phyloP scores from a whole-genome alignment of 208 protist genomes.

The Entamoeba moshkovskii region DNA sequence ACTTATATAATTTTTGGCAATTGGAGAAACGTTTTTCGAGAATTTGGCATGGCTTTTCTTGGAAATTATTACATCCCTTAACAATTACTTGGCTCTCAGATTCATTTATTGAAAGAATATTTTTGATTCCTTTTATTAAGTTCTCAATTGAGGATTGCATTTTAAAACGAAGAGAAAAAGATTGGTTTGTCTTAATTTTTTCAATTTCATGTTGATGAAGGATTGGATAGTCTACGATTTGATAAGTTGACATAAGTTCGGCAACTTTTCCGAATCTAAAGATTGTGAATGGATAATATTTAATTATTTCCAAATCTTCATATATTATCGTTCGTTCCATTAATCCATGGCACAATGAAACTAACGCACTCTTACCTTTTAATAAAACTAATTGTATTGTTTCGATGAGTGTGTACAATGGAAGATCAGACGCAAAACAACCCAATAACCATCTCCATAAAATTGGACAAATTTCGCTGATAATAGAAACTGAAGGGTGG shows the following conservation, averaged over 20 bases:
- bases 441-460: not conserved
- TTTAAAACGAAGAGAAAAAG: no score
- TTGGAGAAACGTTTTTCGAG: no score
- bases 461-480: not conserved
- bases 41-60: no score
- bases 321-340: not conserved
- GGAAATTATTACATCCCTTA: no score
- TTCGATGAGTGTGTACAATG: not conserved
- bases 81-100: no score
- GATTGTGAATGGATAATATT: not conserved
- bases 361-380: not conserved
- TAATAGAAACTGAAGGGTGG: not conserved
- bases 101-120: no score
- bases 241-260: not conserved
- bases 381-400: not conserved
- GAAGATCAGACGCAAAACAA: not conserved
- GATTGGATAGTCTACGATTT: not conserved
- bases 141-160: no score
- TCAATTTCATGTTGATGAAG: no score
- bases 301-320: not conserved
- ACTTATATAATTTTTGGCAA: no score
- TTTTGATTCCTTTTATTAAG: no score
- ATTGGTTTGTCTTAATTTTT: no score
- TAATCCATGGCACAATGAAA: not conserved
- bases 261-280: not conserved